phyloP scores from a whole-genome alignment of 1,139 yeast species.

The Kodamaea anthophila region DNA sequence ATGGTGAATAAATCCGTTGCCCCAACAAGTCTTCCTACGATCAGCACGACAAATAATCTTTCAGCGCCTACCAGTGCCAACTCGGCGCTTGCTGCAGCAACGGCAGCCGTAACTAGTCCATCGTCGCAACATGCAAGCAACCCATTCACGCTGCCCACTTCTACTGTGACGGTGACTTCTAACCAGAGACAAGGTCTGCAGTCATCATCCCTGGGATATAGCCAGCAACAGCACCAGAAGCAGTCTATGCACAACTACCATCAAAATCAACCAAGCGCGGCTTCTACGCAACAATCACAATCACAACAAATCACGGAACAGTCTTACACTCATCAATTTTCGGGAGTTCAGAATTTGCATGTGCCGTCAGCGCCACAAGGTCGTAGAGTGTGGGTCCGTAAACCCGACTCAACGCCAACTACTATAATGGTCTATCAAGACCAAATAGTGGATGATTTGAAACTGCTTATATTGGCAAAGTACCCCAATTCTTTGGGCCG shows the following conservation, averaged over 20 bases:
- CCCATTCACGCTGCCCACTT: too few relatives aligned
- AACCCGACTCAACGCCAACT: slow-evolving; percentile 58
- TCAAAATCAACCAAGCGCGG: too few relatives aligned
- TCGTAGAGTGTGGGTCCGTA: slow-evolving; percentile 59
- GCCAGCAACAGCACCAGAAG: background rate
- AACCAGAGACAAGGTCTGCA: slow-evolving; percentile 1
- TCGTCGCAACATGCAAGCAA: slow-evolving; percentile 1
- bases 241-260: background rate
- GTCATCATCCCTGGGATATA: background rate
- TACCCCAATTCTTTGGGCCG: slow-evolving; percentile 67
- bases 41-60: background rate
- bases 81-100: slow-evolving; percentile 7
- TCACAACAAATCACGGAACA: background rate
- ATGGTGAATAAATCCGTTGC: slow-evolving; percentile 2
- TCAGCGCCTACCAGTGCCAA: slow-evolving; percentile 1
- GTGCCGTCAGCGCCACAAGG: slow-evolving; percentile 1
- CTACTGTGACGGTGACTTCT: too few relatives aligned
- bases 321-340: background rate
- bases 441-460: slow-evolving; percentile 72
- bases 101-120: slow-evolving; percentile 6
- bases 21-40: background rate
- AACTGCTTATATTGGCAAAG: slow-evolving; percentile 50
- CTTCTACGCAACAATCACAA: too few relatives aligned
- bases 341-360: background rate
- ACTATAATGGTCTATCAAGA: slow-evolving; percentile 49